Percentiles rank a stretch among this genome's conserved stretches.
phyloP scores from a whole-genome alignment of 2,329 filamentous ascomycete species.

The Aspergillus ochraceoroseus region DNA sequence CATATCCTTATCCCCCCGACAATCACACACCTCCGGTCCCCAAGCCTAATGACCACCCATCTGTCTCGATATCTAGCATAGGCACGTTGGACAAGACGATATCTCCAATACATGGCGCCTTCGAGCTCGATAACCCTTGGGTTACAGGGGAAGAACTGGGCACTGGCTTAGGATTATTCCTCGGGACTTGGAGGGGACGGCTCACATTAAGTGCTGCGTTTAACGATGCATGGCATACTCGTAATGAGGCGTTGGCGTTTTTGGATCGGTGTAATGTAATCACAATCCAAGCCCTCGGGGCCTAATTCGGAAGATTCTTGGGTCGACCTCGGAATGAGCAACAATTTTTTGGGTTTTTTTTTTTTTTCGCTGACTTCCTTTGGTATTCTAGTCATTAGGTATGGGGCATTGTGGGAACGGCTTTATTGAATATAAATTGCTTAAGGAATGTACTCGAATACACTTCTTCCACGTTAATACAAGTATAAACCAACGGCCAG shows the following conservation, averaged over 20 bases:
- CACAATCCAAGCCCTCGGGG: conserved; percentile 8
- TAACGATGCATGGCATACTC: conserved; percentile 44
- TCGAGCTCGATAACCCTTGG: conserved; percentile 40
- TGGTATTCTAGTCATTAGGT: no score
- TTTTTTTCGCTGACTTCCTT: no score
- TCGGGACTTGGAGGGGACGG: conserved; percentile 38
- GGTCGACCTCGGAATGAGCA: no score
- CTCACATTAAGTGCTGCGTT: conserved; percentile 42
- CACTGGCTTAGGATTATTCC: conserved; percentile 39
- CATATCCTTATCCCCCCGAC: conserved; percentile 18
- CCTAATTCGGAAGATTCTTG: no score
- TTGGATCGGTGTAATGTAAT: conserved; percentile 19
- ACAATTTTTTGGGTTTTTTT: no score
- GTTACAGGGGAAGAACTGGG: conserved; percentile 46
- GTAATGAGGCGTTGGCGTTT: conserved; percentile 19
- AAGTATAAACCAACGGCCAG: no score
- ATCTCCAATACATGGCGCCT: conserved; percentile 18
- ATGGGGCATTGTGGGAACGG: no score
- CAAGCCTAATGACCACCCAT: conserved; percentile 17
- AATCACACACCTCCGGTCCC: conserved; percentile 16
- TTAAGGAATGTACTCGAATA: no score
- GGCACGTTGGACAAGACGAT: conserved; percentile 37
- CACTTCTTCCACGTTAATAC: no score
- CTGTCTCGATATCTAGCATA: conserved; percentile 24
- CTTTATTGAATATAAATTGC: no score